Evolutionary conservation across 106 monocot species (phyloP).

Genomic region (Gastrodia elata): DNA sequence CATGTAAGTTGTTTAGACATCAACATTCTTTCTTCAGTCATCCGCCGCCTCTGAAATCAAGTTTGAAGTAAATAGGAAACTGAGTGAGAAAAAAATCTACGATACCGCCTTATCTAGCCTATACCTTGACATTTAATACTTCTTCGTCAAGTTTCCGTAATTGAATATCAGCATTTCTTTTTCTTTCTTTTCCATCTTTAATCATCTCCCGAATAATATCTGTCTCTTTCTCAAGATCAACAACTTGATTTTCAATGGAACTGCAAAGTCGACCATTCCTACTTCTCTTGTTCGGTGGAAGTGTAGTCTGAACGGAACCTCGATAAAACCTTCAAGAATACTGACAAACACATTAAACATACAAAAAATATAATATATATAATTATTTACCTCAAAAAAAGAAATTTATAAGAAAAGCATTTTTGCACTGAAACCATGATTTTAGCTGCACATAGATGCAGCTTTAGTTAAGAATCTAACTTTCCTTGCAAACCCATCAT

Average conservation of each 20-base stretch:
- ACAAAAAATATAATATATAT: background rate
- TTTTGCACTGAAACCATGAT: background rate
- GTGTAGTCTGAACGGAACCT: slow-evolving; percentile 75
- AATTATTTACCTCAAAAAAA: background rate
- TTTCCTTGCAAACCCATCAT: background rate
- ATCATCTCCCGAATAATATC: slow-evolving; percentile 32
- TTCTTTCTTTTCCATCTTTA: slow-evolving; percentile 42
- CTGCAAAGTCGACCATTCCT: slow-evolving; percentile 63
- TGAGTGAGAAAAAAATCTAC: background rate
- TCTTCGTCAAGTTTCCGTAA: slow-evolving; percentile 29
- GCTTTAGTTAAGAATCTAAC: background rate
- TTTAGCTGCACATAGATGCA: background rate
- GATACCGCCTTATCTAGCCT: background rate
- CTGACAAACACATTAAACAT: background rate
- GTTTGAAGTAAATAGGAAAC: background rate
- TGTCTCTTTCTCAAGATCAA: slow-evolving; percentile 30
- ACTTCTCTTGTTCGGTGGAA: slow-evolving; percentile 57
- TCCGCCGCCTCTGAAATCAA: slow-evolving; percentile 47
- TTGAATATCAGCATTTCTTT: slow-evolving; percentile 43
- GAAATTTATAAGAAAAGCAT: background rate
- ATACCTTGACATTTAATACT: slow-evolving; percentile 62
- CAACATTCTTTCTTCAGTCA: slow-evolving; percentile 38
- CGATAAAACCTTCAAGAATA: slow-evolving; percentile 53
- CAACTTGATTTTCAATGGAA: slow-evolving; percentile 69
- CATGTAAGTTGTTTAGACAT: slow-evolving; percentile 42